Conservation (phyloP, 805 yeast species). For the Zygoascus flipseniorum region DNA sequence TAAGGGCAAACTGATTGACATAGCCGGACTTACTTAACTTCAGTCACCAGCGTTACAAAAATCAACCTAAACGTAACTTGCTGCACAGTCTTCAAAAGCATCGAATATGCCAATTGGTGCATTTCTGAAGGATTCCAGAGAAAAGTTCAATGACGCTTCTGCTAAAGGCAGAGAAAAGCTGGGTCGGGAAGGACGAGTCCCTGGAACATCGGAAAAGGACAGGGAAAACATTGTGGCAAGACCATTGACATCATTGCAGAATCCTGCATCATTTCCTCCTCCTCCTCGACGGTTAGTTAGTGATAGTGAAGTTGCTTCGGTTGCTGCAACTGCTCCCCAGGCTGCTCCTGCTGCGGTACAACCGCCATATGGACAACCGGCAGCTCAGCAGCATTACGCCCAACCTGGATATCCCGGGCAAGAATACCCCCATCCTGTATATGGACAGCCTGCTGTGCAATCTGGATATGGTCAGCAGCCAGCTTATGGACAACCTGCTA, state of each 20-base stretch:
- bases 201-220: not conserved
- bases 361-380: conserved; percentile 13
- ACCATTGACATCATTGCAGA: conserved; percentile 26
- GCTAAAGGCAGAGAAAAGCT: conserved; percentile 11
- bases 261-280: conserved; percentile 34
- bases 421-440: conserved; percentile 11
- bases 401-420: conserved; percentile 7
- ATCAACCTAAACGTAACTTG: too few relatives aligned
- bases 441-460: conserved; percentile 11
- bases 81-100: not conserved
- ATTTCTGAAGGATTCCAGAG: conserved; percentile 13
- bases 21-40: too few relatives aligned
- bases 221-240: conserved; percentile 12
- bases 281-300: conserved; percentile 39
- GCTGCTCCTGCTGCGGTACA: conserved; percentile 2
- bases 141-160: conserved; percentile 12
- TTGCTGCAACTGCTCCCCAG: not conserved
- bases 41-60: too few relatives aligned
- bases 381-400: not conserved
- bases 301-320: conserved; percentile 16
- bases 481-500: conserved; percentile 4
- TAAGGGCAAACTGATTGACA: too few relatives aligned
- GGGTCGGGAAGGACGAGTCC: conserved; percentile 1
- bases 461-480: conserved; percentile 7
- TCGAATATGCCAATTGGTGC: not conserved